A percentile compares a stretch with the other conserved stretches of the same genome.
These are phyloP conservation scores for Globisporangium spinosum DNA, from an alignment of 352 stramenopile genomes.

Conservation along the genomic window DNA sequence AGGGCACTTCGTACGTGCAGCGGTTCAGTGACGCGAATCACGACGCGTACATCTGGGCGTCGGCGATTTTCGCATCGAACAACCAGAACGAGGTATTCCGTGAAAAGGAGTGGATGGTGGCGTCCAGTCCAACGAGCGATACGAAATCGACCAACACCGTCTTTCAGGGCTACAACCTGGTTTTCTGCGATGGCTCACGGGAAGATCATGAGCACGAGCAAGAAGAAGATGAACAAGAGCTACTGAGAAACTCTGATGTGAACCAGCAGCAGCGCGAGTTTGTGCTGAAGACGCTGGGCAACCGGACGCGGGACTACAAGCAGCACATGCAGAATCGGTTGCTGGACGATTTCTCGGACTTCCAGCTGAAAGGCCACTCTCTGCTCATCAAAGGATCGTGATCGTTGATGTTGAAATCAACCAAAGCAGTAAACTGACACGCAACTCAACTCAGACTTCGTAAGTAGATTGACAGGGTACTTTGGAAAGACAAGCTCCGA, in stretches of 20 bases:
- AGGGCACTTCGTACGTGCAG: constrained; percentile 7
- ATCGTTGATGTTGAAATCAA: no score
- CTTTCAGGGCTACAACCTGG: constrained; percentile 5
- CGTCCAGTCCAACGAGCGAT: neutral
- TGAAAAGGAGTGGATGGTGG: constrained; percentile 12
- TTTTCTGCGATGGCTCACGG: neutral
- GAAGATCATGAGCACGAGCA: no score
- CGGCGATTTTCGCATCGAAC: neutral
- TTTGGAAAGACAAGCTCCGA: no score
- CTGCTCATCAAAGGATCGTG: no score
- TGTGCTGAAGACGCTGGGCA: constrained; percentile 4
- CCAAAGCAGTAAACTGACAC: no score
- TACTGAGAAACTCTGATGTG: no score
- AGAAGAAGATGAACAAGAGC: no score
- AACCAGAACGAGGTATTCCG: neutral
- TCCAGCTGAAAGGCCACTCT: no score
- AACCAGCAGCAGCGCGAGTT: neutral
- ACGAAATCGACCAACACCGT: neutral
- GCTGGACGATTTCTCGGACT: neutral
- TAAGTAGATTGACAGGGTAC: no score
- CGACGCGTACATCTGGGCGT: constrained; percentile 3
- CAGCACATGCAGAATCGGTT: neutral
- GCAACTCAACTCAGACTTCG: no score
- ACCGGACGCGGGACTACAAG: neutral
- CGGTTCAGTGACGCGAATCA: neutral